Evolutionary conservation across 2,329 filamentous ascomycete species (phyloP).

Genomic region (Sclerotinia nivalis): DNA sequence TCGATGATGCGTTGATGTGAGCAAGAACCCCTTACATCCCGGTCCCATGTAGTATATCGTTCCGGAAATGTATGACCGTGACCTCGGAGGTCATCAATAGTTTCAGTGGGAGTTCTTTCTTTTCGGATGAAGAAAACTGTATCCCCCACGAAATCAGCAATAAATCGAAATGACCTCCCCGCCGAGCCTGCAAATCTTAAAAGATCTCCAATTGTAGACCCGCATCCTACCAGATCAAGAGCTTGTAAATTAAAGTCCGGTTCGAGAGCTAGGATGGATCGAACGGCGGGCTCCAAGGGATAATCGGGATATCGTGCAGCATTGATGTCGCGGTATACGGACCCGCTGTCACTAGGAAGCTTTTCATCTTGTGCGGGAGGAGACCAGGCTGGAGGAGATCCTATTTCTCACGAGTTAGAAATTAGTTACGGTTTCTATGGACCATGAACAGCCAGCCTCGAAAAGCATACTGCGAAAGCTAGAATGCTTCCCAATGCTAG

Average conservation of each 20-base stretch:
- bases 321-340: constrained; percentile 46
- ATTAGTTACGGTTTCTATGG: background rate
- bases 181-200: constrained; percentile 53
- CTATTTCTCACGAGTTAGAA: constrained; percentile 39
- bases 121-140: constrained; percentile 64
- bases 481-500: background rate
- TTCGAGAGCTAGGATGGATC: constrained; percentile 44
- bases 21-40: constrained; percentile 52
- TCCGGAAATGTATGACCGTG: constrained; percentile 69
- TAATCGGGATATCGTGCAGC: constrained; percentile 45
- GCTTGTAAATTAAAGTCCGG: constrained; percentile 40
- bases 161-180: constrained; percentile 56
- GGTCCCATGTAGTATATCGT: constrained; percentile 63
- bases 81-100: constrained; percentile 56
- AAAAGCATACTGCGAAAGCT: background rate
- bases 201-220: constrained; percentile 61
- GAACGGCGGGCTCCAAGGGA: constrained; percentile 47
- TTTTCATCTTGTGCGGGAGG: constrained; percentile 42
- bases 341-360: constrained; percentile 47
- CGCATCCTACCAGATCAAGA: constrained; percentile 60
- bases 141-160: constrained; percentile 55
- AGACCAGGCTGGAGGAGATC: constrained; percentile 53
- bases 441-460: background rate
- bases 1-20: constrained; percentile 63
- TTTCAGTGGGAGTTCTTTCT: constrained; percentile 59